Percentiles rank a stretch among this genome's conserved stretches.
Conservation (phyloP, 371 early-diverging fungal species). For the Synchytrium microbalum region DNA sequence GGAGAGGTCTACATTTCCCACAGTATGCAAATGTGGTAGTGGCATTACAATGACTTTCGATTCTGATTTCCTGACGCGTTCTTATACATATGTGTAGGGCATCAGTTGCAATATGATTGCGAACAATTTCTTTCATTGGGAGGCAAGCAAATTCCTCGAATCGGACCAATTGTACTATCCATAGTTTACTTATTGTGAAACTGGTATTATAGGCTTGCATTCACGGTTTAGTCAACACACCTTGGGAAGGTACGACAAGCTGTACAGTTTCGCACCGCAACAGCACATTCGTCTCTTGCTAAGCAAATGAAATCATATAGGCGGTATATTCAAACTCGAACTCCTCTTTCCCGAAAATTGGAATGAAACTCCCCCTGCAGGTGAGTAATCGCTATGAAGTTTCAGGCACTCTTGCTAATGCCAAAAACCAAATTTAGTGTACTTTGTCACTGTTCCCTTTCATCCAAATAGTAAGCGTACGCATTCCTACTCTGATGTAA, state of each 20-base stretch:
- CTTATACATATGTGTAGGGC: slow-evolving; percentile 6
- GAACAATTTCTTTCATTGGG: slow-evolving; percentile 31
- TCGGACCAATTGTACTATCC: not conserved
- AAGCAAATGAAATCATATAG: slow-evolving; percentile 7
- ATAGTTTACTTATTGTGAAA: too few species aligned
- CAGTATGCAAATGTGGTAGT: too few species aligned
- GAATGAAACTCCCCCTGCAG: not conserved
- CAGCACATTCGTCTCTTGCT: not conserved
- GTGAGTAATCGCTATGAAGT: too few species aligned
- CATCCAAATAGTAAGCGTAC: slow-evolving; percentile 34
- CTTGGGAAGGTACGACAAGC: slow-evolving; percentile 31
- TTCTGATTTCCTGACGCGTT: too few species aligned
- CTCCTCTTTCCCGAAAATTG: slow-evolving; percentile 19
- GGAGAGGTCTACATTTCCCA: too few species aligned
- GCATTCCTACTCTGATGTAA: not conserved
- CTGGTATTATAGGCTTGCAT: slow-evolving; percentile 8
- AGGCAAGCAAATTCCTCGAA: slow-evolving; percentile 8
- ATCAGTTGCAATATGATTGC: slow-evolving; percentile 1
- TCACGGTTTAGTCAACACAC: slow-evolving; percentile 24
- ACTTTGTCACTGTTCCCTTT: slow-evolving; percentile 39
- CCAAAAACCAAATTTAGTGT: too few species aligned
- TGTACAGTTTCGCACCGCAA: not conserved
- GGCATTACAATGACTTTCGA: too few species aligned
- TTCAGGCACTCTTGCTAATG: too few species aligned
- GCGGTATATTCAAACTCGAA: slow-evolving; percentile 32